A percentile compares a stretch with the other conserved stretches of the same genome.
Conservation (phyloP, 2,329 filamentous ascomycete species). For the Fonsecaea pugnacius region DNA sequence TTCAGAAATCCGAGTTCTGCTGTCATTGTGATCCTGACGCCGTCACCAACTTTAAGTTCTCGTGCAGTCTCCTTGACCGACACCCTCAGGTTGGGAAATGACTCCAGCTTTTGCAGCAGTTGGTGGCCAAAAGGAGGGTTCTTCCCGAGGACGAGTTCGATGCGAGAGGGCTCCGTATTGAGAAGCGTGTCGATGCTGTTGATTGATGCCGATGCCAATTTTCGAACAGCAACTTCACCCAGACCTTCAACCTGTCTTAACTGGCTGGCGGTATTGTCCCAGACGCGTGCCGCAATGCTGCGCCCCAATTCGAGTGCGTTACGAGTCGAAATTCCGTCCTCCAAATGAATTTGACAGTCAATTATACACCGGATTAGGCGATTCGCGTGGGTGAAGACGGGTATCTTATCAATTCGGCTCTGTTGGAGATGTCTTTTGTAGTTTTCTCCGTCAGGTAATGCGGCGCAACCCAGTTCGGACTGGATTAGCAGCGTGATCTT, state of each 20-base stretch:
- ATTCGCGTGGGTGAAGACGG: conserved; percentile 70
- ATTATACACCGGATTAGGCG: conserved; percentile 75
- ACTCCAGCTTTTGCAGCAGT: conserved; percentile 65
- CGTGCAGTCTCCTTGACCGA: conserved; percentile 57
- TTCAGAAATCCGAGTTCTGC: conserved; percentile 75
- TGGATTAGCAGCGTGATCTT: conserved; percentile 82
- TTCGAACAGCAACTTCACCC: conserved; percentile 74
- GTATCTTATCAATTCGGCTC: conserved; percentile 55
- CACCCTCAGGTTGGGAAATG: conserved; percentile 72
- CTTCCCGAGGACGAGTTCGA: conserved; percentile 76
- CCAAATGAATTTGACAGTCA: conserved; percentile 67
- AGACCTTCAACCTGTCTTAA: conserved; percentile 82
- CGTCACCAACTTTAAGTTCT: conserved; percentile 45
- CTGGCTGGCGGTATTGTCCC: conserved; percentile 82
- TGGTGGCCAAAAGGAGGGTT: conserved; percentile 83
- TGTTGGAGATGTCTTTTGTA: conserved; percentile 57
- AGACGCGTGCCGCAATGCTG: conserved; percentile 73
- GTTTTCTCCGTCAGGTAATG: conserved; percentile 64
- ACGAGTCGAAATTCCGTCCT: conserved; percentile 69
- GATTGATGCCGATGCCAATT: conserved; percentile 72
- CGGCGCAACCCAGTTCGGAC: conserved; percentile 69
- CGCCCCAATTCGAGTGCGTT: conserved; percentile 77
- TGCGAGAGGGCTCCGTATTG: conserved; percentile 67
- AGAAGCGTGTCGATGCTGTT: conserved; percentile 73
- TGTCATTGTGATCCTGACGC: conserved; percentile 65